Conservation (phyloP, 2,329 filamentous ascomycete species). For the Bertia moriformis region DNA sequence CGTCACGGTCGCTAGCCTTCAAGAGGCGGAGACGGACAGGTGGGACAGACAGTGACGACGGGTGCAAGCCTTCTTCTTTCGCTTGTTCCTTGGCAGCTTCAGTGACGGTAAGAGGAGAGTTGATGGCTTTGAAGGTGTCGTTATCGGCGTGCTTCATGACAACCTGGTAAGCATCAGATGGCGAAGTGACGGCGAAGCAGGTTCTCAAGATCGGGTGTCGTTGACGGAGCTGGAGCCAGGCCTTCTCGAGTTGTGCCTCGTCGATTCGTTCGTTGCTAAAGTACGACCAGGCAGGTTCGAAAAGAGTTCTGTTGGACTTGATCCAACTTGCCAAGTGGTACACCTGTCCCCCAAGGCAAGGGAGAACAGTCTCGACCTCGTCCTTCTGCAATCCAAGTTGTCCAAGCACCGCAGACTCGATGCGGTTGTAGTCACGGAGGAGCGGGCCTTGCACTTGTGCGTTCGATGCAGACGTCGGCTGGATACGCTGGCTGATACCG, state of each 20-base stretch:
- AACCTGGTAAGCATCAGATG: constrained; percentile 12
- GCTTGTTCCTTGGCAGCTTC: constrained; percentile 4
- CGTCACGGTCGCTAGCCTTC: constrained; percentile 10
- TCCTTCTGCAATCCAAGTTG: constrained; percentile 5
- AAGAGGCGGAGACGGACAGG: constrained; percentile 14
- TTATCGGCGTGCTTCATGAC: constrained; percentile 10
- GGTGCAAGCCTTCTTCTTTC: constrained; percentile 8
- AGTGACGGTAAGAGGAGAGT: constrained; percentile 5
- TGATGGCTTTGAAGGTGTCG: constrained; percentile 9
- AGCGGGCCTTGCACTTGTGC: not conserved
- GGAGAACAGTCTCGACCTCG: constrained; percentile 12
- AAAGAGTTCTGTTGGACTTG: constrained; percentile 13
- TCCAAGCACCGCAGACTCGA: not conserved
- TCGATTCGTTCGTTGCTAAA: constrained; percentile 10
- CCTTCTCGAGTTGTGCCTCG: constrained; percentile 8
- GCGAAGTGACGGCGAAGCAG: constrained; percentile 12
- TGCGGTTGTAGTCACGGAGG: constrained; percentile 3
- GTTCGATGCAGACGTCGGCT: not conserved
- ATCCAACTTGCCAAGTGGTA: constrained; percentile 16
- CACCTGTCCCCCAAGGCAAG: constrained; percentile 15
- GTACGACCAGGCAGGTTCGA: constrained; percentile 15
- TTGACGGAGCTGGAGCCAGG: constrained; percentile 14
- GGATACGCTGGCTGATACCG: constrained; percentile 11
- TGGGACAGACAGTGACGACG: constrained; percentile 14
- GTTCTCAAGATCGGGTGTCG: constrained; percentile 16